Evolutionary conservation across 768 basidiomycete species (phyloP), one percentile per base, ranked within the genome.

Genomic region (Paxillus involutus): DNA sequence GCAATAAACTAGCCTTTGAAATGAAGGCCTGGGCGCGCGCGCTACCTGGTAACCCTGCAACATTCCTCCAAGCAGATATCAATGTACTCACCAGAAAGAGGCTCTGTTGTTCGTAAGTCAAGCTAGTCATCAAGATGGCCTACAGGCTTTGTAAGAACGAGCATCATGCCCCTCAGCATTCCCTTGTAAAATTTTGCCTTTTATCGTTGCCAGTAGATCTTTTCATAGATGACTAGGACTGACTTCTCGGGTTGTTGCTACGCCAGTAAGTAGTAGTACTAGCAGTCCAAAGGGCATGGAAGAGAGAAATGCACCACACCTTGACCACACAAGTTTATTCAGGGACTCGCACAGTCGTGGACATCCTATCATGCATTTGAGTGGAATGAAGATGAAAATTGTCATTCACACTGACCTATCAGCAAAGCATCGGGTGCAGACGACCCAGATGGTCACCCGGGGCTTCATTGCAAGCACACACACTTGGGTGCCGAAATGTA

Each of bases 331-430:
- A 26, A 46, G n/a, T n/a, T 39, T 41, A 17, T 35, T 59, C 39
- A 42, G 35, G 29, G 21, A 37, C 47, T 45, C 26, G 37, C 36
- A 49, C 44, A 44, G 43, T 46, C 56, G 32, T 42, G 41, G 41
- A 29, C 54, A 51, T 26, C 26, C 26, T 5, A 5, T 3, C 26
- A 26, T 26, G 26, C 26, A 26, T 26, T 26, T 26, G 26, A 26
- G 26, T 26, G 26, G 26, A 26, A 6, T 26, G 26, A 26, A 26
- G 4, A 26, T 6, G 26, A 26, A 26, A 26, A 26, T 5, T 2
- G 24, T 24, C 24, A 24, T 24, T 5, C n/a, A 33, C 35, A 12
- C 21, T 30, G 51, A 33, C 16, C n/a, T n/a, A n/a, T 21, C 21
- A 21, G 21, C 21, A 21, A 21, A 21, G 21, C 14, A 45, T 12